phyloP scores from a whole-genome alignment of 306 rosid species.

The Vigna nakashimae region DNA sequence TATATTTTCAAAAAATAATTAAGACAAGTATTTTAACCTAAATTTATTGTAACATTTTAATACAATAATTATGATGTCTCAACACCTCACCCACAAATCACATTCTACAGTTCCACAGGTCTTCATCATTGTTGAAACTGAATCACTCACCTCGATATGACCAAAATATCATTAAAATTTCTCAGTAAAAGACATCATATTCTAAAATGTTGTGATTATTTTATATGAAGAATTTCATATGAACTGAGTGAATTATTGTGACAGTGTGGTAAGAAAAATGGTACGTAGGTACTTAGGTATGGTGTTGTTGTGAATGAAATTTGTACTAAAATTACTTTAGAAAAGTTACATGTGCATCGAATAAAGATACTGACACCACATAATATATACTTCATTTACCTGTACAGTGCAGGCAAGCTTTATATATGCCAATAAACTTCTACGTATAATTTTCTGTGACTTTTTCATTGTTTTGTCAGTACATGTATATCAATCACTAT shows the following conservation, averaged over 20 bases:
- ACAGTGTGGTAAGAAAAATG: background rate
- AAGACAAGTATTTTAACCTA: too few relatives aligned
- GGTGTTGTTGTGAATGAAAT: slow-evolving; percentile 21
- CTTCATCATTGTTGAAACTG: background rate
- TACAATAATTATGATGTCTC: slow-evolving; percentile 13
- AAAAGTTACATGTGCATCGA: slow-evolving; percentile 22
- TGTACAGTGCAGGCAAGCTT: slow-evolving; percentile 14
- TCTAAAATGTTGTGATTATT: background rate
- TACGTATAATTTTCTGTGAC: background rate
- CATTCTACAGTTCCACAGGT: background rate
- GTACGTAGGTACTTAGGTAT: background rate
- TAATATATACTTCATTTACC: slow-evolving; percentile 3
- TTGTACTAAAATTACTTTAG: slow-evolving; percentile 29
- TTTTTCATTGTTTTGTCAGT: slow-evolving; percentile 21
- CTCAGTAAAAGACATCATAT: background rate
- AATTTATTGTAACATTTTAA: background rate
- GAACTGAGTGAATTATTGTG: background rate
- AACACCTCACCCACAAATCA: background rate
- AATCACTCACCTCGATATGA: background rate
- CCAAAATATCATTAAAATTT: background rate
- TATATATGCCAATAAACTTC: slow-evolving; percentile 18
- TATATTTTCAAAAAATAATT: too few relatives aligned
- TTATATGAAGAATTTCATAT: background rate
- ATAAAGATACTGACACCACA: slow-evolving; percentile 27
- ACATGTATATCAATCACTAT: background rate